These are phyloP conservation scores for Stephanocyclus meneghinianus DNA, from an alignment of 352 stramenopile species.

Conservation along the genomic window DNA sequence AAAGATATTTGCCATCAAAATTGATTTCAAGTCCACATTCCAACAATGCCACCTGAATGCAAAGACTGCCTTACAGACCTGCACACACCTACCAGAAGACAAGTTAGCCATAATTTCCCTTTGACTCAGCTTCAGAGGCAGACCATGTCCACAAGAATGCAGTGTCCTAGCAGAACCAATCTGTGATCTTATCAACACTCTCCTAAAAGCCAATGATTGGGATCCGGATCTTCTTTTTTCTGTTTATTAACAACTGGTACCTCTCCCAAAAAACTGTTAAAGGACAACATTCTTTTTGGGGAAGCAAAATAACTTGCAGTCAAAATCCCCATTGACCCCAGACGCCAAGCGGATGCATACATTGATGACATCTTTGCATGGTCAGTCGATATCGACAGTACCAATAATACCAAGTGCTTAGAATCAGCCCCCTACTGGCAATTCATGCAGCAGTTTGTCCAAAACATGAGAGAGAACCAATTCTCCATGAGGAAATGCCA, in stretches of 20 bases:
- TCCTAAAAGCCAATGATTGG: conserved; percentile 19
- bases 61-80: conserved; percentile 9
- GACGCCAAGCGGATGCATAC: conserved; percentile 8
- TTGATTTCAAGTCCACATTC: conserved; percentile 29
- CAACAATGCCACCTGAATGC: conserved; percentile 5
- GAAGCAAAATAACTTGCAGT: conserved; percentile 8
- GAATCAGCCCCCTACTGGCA: conserved; percentile 7
- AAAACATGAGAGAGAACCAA: conserved; percentile 6
- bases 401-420: neutral
- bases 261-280: neutral
- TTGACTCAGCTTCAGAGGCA: conserved; percentile 29
- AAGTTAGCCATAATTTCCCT: conserved; percentile 12
- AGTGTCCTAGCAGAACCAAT: conserved; percentile 9
- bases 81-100: neutral
- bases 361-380: conserved; percentile 27
- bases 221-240: neutral
- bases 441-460: conserved; percentile 10
- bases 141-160: conserved; percentile 13
- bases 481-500: conserved; percentile 28
- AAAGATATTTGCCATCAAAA: conserved; percentile 18
- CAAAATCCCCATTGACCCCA: conserved; percentile 6
- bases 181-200: conserved; percentile 15
- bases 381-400: neutral
- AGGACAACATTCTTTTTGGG: conserved; percentile 1
- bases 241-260: neutral